Evolutionary conservation across 805 yeast species (phyloP), one percentile per base, ranked within the genome.

Genomic region (Candida chauliodis): DNA sequence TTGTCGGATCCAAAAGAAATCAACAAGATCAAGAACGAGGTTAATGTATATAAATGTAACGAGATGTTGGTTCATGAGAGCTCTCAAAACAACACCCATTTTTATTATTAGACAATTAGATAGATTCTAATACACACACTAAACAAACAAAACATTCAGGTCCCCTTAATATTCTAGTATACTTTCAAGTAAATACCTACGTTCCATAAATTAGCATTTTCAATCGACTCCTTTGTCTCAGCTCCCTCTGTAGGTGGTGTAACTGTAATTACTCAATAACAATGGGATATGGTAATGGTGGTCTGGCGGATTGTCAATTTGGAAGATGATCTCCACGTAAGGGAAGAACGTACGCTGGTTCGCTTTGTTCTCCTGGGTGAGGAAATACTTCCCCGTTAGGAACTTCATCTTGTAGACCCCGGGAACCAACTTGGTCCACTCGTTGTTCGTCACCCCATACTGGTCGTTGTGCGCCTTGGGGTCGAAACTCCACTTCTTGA

Each of bases 261-360:
- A 90, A 23, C 95, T 83, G 61, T 83, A 87, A 54, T 87, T 87
- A 30, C 95, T 80, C 41, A 90, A 66, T 38, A 90, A 71, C 44
- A 90, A 63, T 0, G 98, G 98, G 38, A 90, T 83, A 56, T 90
- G 98, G 60, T 88, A 90, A 57, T 90, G 98, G 26, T 76, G 66
- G 43, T 81, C 87, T 0, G 87, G 81, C 0, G 84, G 84, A 45
- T 71, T 69, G 5, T 71, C 72, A 3, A 90, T 77, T 21, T 73
- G 74, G 54, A 90, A 90, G 1, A 73, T 68, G 27, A 90, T 84
- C 43, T 90, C 96, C 7, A 89, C 88, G 53, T 75, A 83, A 0
- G 97, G 97, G 69, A 89, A 90, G 56, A 89, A 89, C 1, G 89
- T 81, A 4, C 40, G 25, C 15, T 35, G 11, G 41, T 69, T 61